Base-by-base conservation (phyloP, 176 grass and related monocot species). In the barley (Hordeum vulgare) region DNA sequence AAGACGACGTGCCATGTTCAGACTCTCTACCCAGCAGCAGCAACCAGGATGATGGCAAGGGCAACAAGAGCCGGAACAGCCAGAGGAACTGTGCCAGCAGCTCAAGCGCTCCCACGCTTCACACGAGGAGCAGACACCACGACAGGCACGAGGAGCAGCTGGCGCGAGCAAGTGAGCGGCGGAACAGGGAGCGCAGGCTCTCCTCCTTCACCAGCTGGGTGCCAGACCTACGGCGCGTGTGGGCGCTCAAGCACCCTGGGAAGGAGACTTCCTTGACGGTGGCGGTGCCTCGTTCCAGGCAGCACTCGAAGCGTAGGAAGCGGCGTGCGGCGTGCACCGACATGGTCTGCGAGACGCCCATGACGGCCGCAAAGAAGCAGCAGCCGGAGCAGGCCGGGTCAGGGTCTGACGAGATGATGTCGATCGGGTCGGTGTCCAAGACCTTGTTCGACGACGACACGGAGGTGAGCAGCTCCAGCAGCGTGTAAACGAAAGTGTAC, bases 141-240 rank as follows among this genome's bases (percentile, higher is more conserved):
- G 71, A 82, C 37, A 66, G 76, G 71, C 89, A 83, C 11, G 79
- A 87, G 34, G 72, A 69, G 37, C 80, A 78, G 71, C 81, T 88
- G 88, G 72, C 76, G 10, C 86, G 83, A 79, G 93, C 91, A 35
- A 86, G 82, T 71, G 91, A 92, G 78, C 88, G 92, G 62, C 90
- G 92, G 42, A 77, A 94, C 66, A 90, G 95, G 36, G 82, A 97
- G 54, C 72, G 90, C 69, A 84, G 93, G 41, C 49, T 95, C 61
- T 90, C 89, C 25, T 96, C 93, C 11, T 96, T 94, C 87, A 99
- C 96, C 10, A 99, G 96, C 74, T 96, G 90, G 89, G 81, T 92
- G 39, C 96, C 96, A 2, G 89, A 99, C 76, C 89, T 99, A 70
- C 85, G 84, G 41, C 92, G 89, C 25, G 85, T 96, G 39, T 99